Conservation (phyloP, 805 yeast species). For the Cyberlindnera xishuangbannaensis region DNA sequence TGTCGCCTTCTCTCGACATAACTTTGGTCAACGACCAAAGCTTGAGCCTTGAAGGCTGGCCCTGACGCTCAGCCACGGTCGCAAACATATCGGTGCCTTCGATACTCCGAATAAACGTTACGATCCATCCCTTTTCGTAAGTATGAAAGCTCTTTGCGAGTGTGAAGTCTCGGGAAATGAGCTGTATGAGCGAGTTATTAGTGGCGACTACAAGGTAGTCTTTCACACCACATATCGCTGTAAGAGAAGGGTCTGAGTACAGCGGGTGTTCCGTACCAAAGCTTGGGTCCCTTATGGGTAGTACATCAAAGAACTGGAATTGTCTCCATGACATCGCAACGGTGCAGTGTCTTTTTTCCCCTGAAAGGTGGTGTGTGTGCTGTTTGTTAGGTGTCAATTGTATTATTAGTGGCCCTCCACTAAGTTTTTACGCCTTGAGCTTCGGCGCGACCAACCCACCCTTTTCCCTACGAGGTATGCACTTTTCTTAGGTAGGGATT, state of each 20-base stretch:
- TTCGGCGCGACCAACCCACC: not conserved
- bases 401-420: not conserved
- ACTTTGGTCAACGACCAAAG: conserved; percentile 67
- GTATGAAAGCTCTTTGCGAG: conserved; percentile 51
- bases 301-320: conserved; percentile 77
- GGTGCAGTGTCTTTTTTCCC: not conserved
- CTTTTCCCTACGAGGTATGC: too few species aligned
- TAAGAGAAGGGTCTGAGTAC: conserved; percentile 72
- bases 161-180: conserved; percentile 47
- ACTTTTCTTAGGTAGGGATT: too few species aligned
- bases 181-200: conserved; percentile 44
- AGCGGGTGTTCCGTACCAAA: conserved; percentile 55
- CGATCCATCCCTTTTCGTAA: conserved; percentile 57
- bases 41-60: conserved; percentile 60
- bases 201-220: conserved; percentile 57
- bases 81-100: conserved; percentile 48
- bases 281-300: conserved; percentile 82
- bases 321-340: conserved; percentile 57
- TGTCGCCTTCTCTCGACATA: conserved; percentile 21
- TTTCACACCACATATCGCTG: conserved; percentile 56
- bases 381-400: too few species aligned
- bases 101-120: conserved; percentile 50
- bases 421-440: not conserved
- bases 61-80: conserved; percentile 71
- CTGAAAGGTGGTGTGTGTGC: not conserved